phyloP scores from a whole-genome alignment of 305 asterid species.

The Solanum hybrid region DNA sequence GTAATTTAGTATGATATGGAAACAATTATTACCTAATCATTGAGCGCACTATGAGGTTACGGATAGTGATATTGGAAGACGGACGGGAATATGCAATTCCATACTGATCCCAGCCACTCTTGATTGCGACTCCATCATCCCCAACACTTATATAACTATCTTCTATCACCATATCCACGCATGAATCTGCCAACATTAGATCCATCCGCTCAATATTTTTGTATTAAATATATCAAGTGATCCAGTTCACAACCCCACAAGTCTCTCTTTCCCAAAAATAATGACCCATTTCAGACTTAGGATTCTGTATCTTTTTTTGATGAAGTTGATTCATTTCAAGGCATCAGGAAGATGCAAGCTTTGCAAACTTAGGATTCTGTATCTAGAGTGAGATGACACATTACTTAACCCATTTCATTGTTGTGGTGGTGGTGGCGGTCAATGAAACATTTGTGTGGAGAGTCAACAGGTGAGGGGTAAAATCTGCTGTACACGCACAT shows the following conservation, averaged over 20 bases:
- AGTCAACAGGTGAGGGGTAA: background rate
- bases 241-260: background rate
- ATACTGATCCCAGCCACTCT: conserved; percentile 99
- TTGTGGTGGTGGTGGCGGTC: background rate
- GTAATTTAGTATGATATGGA: background rate
- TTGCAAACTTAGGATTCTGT: background rate
- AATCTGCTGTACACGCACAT: background rate
- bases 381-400: background rate
- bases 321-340: no score
- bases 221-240: background rate
- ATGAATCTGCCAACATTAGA: conserved; percentile 55
- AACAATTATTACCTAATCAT: conserved; percentile 58
- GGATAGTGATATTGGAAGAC: conserved; percentile 66
- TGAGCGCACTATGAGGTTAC: conserved; percentile 66
- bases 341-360: no score
- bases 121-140: conserved; percentile 88
- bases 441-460: background rate
- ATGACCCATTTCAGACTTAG: background rate
- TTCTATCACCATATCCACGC: conserved; percentile 69
- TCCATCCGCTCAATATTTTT: background rate
- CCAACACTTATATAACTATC: conserved; percentile 84
- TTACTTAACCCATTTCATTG: background rate
- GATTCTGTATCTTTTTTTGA: background rate
- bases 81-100: conserved; percentile 89
- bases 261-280: background rate